A percentile compares a stretch with the other conserved stretches of the same genome.
Evolutionary conservation across 23 red algal genomes (phyloP).

Genomic region (Gracilaria gracilis): DNA sequence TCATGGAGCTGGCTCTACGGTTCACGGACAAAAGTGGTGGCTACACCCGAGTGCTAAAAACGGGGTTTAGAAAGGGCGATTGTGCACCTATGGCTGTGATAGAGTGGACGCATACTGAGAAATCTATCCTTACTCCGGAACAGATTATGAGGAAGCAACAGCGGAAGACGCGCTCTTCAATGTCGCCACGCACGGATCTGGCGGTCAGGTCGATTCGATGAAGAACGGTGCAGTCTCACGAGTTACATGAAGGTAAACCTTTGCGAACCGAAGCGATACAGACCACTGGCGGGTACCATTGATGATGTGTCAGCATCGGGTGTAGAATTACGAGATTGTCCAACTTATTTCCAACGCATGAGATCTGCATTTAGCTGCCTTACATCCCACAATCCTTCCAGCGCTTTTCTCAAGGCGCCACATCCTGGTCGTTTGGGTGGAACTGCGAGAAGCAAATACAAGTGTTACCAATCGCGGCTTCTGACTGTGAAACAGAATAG

Average conservation of each 20-base stretch:
- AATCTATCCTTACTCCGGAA: conserved; percentile 77
- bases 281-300: no score
- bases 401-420: neutral
- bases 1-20: conserved; percentile 59
- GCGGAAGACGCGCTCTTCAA: conserved; percentile 50
- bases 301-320: no score
- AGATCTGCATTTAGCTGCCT: neutral
- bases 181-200: neutral
- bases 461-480: neutral
- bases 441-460: neutral
- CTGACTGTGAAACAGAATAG: neutral
- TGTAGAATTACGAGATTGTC: neutral
- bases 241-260: no score
- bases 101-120: conserved; percentile 75
- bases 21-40: conserved; percentile 78
- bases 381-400: neutral
- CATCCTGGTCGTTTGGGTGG: neutral
- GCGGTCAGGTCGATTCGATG: no score
- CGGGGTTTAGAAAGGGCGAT: conserved; percentile 73
- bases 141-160: conserved; percentile 36
- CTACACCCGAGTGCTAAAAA: conserved; percentile 81
- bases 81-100: conserved; percentile 90
- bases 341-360: neutral
- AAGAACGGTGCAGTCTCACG: no score
- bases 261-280: no score